phyloP scores from a whole-genome alignment of 2,329 filamentous ascomycete genomes.

The Fusarium sp. region DNA sequence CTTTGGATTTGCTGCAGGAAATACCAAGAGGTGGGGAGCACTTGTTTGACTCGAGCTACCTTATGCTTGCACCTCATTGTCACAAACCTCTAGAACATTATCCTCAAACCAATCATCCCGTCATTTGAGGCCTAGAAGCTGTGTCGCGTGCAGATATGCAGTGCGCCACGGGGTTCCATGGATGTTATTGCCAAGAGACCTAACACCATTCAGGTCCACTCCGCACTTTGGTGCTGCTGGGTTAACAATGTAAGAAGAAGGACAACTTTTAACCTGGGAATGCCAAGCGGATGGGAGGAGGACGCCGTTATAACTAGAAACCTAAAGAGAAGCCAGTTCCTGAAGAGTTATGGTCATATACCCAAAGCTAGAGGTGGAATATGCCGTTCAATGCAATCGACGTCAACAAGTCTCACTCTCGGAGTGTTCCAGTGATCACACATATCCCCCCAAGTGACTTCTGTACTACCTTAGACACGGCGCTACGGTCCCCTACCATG shows the following conservation, averaged over 20 bases:
- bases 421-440: conserved; percentile 24
- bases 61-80: conserved; percentile 9
- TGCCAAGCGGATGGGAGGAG: neutral
- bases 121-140: neutral
- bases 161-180: conserved; percentile 26
- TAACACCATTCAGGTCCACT: conserved; percentile 26
- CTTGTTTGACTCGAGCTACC: neutral
- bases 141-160: conserved; percentile 36
- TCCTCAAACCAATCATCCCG: conserved; percentile 20
- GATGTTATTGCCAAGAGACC: conserved; percentile 11
- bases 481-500: conserved; percentile 29
- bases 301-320: neutral
- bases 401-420: conserved; percentile 8
- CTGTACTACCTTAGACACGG: conserved; percentile 8
- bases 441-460: conserved; percentile 5
- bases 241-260: conserved; percentile 5
- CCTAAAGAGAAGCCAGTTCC: neutral
- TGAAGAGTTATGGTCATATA: neutral
- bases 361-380: neutral
- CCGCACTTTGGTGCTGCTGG: conserved; percentile 16
- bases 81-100: neutral
- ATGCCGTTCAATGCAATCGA: neutral
- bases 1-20: neutral
- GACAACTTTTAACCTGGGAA: neutral
- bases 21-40: neutral